Evolutionary conservation across 2,329 filamentous ascomycete genomes (phyloP), one percentile per base, ranked within the genome.

Genomic region (Chrysoporthe austroafricana): DNA sequence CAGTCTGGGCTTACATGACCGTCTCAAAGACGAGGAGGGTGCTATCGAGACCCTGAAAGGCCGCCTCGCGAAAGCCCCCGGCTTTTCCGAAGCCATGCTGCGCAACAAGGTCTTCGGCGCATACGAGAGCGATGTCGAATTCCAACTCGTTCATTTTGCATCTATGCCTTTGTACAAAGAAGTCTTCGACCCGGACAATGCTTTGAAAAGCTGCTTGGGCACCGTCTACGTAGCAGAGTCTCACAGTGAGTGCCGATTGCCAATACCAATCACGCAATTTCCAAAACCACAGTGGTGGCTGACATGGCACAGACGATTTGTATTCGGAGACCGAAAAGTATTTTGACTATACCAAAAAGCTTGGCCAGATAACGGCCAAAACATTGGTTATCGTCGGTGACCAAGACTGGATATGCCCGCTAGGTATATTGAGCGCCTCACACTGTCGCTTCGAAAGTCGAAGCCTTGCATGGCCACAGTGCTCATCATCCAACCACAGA

Each of bases 321-420:
- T 80, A 79, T 65, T 75, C 74, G 0, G 72, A 77, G 58, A 58
- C 70, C 13, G 75, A 79, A 64, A 80, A 79, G 69, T 79, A 78
- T 56, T 79, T 80, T 67, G 78, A 80, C 63, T 80, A 80, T 66
- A 72, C 74, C 2, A 69, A 73, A 9, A 66, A 72, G 14, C 70
- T 80, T 9, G 48, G 70, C 8, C 61, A 66, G 8, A 75, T 80
- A 34, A 76, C 71, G 5, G 77, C 77, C 14, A 76, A 75, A 54
- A 79, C 78, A 0, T 69, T 80, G 44, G 75, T 80, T 1, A 65
- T 80, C 11, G 77, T 80, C 3, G 79, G 79, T 2, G 75, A 75
- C 3, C 72, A 76, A 64, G 79, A 80, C 64, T 80, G 79, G 79
- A 80, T 81, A 16, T 81, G 79, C 50, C 77, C 79, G 2, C 74